Percentiles rank a stretch among this genome's conserved stretches.
Evolutionary conservation across 768 basidiomycete genomes (phyloP).

Genomic region (Suillus weaverae): DNA sequence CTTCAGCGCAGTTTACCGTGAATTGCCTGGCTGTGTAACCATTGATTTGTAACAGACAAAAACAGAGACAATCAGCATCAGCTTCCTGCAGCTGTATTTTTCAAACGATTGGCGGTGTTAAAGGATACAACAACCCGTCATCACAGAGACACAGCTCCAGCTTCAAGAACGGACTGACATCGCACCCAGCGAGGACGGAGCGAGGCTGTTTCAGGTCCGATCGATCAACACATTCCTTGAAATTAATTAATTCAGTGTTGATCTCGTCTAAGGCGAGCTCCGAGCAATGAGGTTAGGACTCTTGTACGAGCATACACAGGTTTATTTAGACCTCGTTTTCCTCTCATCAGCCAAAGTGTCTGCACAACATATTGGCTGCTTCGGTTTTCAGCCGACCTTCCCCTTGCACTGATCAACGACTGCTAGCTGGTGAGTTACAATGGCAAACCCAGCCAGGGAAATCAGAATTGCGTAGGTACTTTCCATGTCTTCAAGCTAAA

Average conservation of each 20-base stretch:
- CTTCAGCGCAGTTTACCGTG: no score
- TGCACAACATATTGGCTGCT: not conserved
- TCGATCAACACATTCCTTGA: not conserved
- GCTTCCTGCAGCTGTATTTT: no score
- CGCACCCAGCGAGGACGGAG: not conserved
- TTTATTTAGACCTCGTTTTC: not conserved
- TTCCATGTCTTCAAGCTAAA: not conserved
- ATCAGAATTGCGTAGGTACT: constrained; percentile 32
- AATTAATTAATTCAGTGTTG: not conserved
- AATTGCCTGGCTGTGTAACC: no score
- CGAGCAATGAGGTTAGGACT: not conserved
- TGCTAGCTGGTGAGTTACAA: constrained; percentile 10
- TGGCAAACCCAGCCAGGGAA: constrained; percentile 29
- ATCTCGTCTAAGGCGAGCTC: not conserved
- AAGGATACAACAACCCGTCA: no score
- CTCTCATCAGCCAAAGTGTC: not conserved
- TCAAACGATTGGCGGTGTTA: no score
- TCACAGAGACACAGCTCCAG: no score
- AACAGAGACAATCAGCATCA: no score
- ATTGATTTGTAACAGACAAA: no score
- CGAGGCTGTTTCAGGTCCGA: not conserved
- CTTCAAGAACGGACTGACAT: not conserved
- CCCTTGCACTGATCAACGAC: not conserved
- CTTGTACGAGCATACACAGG: not conserved
- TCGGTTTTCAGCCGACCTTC: not conserved